These are phyloP conservation scores for Alloascoidea africana DNA, from an alignment of 805 yeast species.

Conservation along the genomic window DNA sequence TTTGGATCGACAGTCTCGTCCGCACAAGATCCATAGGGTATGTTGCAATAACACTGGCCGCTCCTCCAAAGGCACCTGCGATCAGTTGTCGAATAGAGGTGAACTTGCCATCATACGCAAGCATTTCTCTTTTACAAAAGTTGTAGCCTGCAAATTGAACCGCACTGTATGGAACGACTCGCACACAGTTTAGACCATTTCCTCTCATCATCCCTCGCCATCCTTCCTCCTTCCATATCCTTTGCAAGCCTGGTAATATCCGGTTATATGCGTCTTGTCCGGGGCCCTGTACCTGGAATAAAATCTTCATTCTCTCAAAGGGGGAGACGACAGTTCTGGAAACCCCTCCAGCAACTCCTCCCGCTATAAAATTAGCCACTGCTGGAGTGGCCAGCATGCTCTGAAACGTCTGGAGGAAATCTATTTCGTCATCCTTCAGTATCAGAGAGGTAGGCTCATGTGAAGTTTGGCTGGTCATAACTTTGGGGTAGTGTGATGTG, in stretches of 20 bases:
- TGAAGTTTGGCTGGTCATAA: too few species aligned
- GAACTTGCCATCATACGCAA: conserved; percentile 19
- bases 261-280: conserved; percentile 41
- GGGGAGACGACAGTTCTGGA: conserved; percentile 92
- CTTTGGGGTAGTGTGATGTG: conserved; percentile 7
- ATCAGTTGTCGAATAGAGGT: conserved; percentile 43
- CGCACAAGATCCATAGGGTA: conserved; percentile 88
- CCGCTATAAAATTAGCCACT: conserved; percentile 75
- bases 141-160: conserved; percentile 87
- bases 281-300: conserved; percentile 76
- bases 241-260: conserved; percentile 53
- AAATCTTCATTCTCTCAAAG: conserved; percentile 83
- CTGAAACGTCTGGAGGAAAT: conserved; percentile 9
- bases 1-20: conserved; percentile 79
- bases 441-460: too few species aligned
- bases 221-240: conserved; percentile 88
- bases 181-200: conserved; percentile 74
- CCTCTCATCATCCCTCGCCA: conserved; percentile 81
- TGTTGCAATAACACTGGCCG: conserved; percentile 64
- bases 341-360: conserved; percentile 93
- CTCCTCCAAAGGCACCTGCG: conserved; percentile 76
- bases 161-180: conserved; percentile 90
- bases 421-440: conserved; percentile 9
- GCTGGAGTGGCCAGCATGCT: conserved; percentile 14
- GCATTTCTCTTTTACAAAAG: conserved; percentile 28